Evolutionary conservation across 2,329 filamentous ascomycete genomes (phyloP), one percentile per base, ranked within the genome.

Genomic region (Chlorencoelia australis): DNA sequence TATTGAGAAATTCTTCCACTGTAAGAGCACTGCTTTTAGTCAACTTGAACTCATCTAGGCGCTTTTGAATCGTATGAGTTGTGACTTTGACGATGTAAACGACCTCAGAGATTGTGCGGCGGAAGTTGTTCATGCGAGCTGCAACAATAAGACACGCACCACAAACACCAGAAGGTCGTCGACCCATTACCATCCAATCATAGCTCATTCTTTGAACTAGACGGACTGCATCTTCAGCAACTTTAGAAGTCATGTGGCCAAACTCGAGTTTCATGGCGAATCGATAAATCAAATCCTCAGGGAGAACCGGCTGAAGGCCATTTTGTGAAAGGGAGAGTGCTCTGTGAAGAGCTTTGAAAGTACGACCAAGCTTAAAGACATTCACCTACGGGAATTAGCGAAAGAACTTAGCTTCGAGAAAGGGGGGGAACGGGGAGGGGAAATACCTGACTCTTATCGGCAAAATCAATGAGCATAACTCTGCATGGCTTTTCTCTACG

Each of bases 21-120:
- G 86, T 91, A 59, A 96, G 71, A 33, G 76, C 75, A 46, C 86
- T 86, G 42, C 82, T 87, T 44, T 85, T 82, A 0, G 89, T 94
- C 20, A 79, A 73, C 45, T 84, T 86, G 62, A 96, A 98, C 55
- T 98, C 91, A 47, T 88, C 79, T 7, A 98, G 66, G 43, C 91
- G 86, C 56, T 89, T 85, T 53, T 87, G 82, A 42, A 98, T 86
- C 6, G 91, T 98, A 43, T 86, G 74, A 47, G 93, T 93, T 27
- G 88, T 93, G 33, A 96, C 88, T 57, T 95, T 96, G 57, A 95
- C 89, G 24, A 95, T 84, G 57, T 94, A 96, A n/a, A 96, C 89
- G 7, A 98, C 83, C 60, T 98, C 91, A 19, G 87, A 76, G 9
- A 94, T 78, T 0, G 87, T 94, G 13, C 91, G 79, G 29, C 89